Conservation (phyloP, 2,329 filamentous ascomycete genomes). For the Daldinia eschscholtzii region DNA sequence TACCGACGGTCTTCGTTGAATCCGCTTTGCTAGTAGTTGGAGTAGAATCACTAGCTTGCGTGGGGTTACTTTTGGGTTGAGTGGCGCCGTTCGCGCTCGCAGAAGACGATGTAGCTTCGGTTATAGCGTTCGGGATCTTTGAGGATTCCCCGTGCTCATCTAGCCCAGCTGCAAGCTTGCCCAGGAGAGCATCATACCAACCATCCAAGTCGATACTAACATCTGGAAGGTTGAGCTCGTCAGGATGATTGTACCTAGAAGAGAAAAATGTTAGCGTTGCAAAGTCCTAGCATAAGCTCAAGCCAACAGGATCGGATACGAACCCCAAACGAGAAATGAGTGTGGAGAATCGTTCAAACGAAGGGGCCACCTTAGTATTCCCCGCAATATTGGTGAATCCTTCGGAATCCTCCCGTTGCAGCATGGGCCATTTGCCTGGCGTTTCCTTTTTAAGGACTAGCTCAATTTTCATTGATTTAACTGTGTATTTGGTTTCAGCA, state of each 20-base stretch:
- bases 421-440: conserved; percentile 75
- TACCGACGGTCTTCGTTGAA: conserved; percentile 24
- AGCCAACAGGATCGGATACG: conserved; percentile 25
- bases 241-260: conserved; percentile 42
- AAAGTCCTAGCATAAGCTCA: neutral
- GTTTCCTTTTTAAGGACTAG: conserved; percentile 76
- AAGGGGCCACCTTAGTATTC: conserved; percentile 26
- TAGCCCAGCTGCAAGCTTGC: conserved; percentile 46
- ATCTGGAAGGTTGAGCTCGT: conserved; percentile 42
- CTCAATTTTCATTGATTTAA: conserved; percentile 85
- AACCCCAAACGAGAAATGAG: conserved; percentile 45
- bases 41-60: conserved; percentile 30
- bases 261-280: conserved; percentile 26
- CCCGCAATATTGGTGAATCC: conserved; percentile 46
- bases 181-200: conserved; percentile 47
- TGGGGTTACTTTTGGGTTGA: conserved; percentile 19
- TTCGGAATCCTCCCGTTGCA: conserved; percentile 61
- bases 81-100: conserved; percentile 5
- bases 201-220: conserved; percentile 27
- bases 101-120: conserved; percentile 21
- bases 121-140: conserved; percentile 20
- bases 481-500: conserved; percentile 68
- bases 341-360: conserved; percentile 42
- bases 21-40: conserved; percentile 19
- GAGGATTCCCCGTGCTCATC: conserved; percentile 29